Conservation (phyloP, 2,329 filamentous ascomycete species). For the Blastomyces parvus region DNA sequence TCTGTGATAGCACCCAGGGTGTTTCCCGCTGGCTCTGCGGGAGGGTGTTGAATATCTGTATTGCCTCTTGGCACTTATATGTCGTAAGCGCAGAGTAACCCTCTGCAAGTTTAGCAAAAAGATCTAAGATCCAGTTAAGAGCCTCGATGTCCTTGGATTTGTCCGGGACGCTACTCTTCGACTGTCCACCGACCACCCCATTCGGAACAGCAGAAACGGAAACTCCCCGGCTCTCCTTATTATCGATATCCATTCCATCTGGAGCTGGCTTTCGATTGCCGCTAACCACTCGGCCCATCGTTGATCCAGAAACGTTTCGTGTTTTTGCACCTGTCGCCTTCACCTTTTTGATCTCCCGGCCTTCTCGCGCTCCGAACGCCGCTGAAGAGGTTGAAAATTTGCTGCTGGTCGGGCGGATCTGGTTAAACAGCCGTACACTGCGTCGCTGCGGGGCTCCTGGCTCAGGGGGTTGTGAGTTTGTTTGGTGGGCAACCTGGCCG, state of each 20-base stretch:
- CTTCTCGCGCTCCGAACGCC: conserved; percentile 50
- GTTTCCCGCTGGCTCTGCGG: conserved; percentile 72
- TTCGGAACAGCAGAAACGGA: conserved; percentile 24
- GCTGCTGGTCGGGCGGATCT: conserved; percentile 55
- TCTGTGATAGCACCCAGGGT: conserved; percentile 83
- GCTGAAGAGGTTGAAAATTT: conserved; percentile 53
- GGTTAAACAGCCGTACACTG: conserved; percentile 63
- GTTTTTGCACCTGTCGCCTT: conserved; percentile 63
- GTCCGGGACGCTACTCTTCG: conserved; percentile 39
- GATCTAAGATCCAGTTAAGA: conserved; percentile 64
- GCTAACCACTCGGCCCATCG: conserved; percentile 78
- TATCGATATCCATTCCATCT: conserved; percentile 59
- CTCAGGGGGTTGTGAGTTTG: conserved; percentile 49
- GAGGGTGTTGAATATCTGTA: conserved; percentile 63
- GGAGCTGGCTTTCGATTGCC: conserved; percentile 73
- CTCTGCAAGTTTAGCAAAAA: conserved; percentile 70
- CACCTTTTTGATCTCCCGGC: conserved; percentile 72
- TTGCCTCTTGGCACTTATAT: conserved; percentile 68
- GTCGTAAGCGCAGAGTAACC: conserved; percentile 70
- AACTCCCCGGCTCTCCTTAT: conserved; percentile 46
- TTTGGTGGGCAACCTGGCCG: conserved; percentile 54
- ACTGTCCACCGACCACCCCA: conserved; percentile 19
- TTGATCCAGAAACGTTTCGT: conserved; percentile 56
- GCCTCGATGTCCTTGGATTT: conserved; percentile 62
- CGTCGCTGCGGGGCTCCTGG: conserved; percentile 55